Base-by-base conservation (phyloP, 495 filamentous ascomycete genomes). In the Margaritispora aquatica region DNA sequence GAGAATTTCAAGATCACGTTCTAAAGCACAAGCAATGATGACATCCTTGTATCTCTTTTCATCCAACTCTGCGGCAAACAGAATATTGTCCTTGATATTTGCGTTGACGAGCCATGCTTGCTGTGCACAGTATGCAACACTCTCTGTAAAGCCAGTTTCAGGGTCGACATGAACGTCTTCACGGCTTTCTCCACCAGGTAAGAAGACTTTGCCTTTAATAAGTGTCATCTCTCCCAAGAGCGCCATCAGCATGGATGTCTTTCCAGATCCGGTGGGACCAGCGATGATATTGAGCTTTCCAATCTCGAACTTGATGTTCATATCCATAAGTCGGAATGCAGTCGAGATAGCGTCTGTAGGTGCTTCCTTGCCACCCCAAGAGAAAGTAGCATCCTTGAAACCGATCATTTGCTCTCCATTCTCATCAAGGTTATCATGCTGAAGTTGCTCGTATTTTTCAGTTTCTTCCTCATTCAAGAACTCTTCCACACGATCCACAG, bases 81-180 rank as follows among this genome's bases (percentile, higher is more conserved):
- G 69, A 59, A 99, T 99, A 70, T 99, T 99, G 54, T 96, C 88
- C 71, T 89, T 94, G 69, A 99, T 94, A 13, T 88, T 96, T 49
- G 86, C 92, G 66, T 99, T 99, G 52, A 96, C 88, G 41, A 99
- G 80, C 95, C 95, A 99, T 13, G 95, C 92, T 72, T 96, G 90
- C 69, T 99, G 95, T 22, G 95, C 93, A 68, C 96, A 97, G 71
- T 97, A 99, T 9, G 95, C 95, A 57, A 96, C 85, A 51, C 87
- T 95, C 65, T 99, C 92, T 10, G 90, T 88, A 44, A 97, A 78
- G 2, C 88, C 88, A 22, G 93, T 96, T 53, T 88, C 86, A 15
- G 90, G 85, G 70, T 97, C 87, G 15, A 85, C 79, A 11, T 78
- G 84, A 13, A 96, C 79, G 54, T 96, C 90, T 62, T 96, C 88